Base-by-base conservation (phyloP, 2,329 filamentous ascomycete genomes). In the Aureobasidium sp. region DNA sequence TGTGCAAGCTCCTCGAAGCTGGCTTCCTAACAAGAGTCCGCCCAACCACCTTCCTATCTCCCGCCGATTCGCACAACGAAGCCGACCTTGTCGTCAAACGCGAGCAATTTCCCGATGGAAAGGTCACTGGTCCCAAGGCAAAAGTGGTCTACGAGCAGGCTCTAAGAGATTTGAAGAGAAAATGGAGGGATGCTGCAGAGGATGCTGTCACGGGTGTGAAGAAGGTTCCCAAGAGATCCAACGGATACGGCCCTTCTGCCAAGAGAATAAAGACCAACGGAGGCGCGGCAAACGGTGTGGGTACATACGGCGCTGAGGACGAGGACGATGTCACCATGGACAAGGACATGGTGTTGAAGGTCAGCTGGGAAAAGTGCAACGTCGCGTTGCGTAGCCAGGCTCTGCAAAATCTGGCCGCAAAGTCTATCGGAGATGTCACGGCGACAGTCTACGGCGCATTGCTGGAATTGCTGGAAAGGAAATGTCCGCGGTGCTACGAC, bases 311-410 rank as follows among this genome's bases (percentile, higher is more conserved):
- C 19, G 58, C 57, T 21, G 63, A 67, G 31, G 61, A 61, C 25
- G 65, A 67, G 11, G 67, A 69, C 38, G 65, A 67, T 15, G 67
- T 63, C 31, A 69, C 65, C 57, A 68, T 75, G 65, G 68, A 71
- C 67, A 72, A 84, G 53, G 82, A 88, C 61, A 78, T 91, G 64
- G 80, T 92, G 37, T 78, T 97, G 51, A 84, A 87, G 29, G 79
- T 96, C 59, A 96, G 96, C 70, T 87, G 90, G 68, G 87, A 92
- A 60, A 95, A 93, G 72, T 89, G 90, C 62, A 78, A 87, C 7
- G 89, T 96, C 10, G 85, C 89, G 53, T 79, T 96, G 64, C 89
- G 93, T 60, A 96, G 90, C 67, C 82, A 86, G 64, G 84, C 85
- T 21, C 84, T 97, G 2, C 84, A 87, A 57, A 79, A 84, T n/a